phyloP scores from a whole-genome alignment of 106 monocot genomes.

The Dendrobium officinale region DNA sequence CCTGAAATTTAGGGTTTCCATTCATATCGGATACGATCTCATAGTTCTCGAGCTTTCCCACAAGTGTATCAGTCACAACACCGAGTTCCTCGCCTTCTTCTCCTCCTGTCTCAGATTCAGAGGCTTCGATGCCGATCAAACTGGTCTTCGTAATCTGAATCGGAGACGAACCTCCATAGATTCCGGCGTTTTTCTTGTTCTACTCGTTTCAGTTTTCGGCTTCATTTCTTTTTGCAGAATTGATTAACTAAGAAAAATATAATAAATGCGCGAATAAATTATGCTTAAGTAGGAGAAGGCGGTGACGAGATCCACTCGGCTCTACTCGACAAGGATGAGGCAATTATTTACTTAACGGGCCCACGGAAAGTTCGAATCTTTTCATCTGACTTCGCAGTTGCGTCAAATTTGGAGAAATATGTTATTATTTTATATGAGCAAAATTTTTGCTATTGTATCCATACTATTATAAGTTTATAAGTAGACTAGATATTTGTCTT shows the following conservation, averaged over 20 bases:
- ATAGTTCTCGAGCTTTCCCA: neutral
- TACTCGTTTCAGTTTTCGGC: neutral
- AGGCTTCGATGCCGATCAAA: constrained; percentile 3
- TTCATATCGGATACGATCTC: neutral
- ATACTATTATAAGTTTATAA: too few species aligned
- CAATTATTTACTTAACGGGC: neutral
- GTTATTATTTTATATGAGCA: too few species aligned
- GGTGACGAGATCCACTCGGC: constrained; percentile 5
- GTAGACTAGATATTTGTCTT: too few species aligned
- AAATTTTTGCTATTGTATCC: too few species aligned
- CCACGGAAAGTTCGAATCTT: neutral
- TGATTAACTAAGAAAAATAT: neutral
- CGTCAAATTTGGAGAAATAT: neutral
- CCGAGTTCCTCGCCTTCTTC: constrained; percentile 6
- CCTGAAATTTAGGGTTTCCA: constrained; percentile 10
- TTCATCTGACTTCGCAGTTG: neutral
- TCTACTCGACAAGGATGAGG: neutral
- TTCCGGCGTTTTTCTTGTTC: constrained; percentile 10
- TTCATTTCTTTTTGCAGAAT: neutral
- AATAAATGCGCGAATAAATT: neutral
- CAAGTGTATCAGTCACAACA: neutral
- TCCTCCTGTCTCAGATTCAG: neutral
- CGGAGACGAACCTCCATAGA: constrained; percentile 6
- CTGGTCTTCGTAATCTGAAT: constrained; percentile 6
- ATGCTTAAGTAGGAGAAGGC: neutral